Evolutionary conservation across 2,329 filamentous ascomycete genomes (phyloP).

Genomic region (Fusarium longipes): DNA sequence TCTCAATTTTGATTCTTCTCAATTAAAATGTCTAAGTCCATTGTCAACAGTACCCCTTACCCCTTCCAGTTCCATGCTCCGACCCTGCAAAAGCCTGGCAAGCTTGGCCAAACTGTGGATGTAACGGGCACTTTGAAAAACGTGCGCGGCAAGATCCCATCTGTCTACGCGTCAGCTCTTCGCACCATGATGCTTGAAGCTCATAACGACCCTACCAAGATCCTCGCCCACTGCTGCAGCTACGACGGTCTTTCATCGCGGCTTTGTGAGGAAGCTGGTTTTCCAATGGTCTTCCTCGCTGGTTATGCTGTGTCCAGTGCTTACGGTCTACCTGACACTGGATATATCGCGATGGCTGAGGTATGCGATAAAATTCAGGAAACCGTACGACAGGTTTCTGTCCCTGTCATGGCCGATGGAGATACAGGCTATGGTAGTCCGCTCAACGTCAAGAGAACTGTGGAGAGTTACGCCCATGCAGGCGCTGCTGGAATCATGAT

Average conservation of each 20-base stretch:
- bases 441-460: slow-evolving; percentile 59
- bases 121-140: too few relatives aligned
- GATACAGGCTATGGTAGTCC: slow-evolving; percentile 62
- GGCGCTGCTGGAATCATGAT: slow-evolving; percentile 56
- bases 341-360: slow-evolving; percentile 61
- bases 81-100: too few relatives aligned
- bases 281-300: slow-evolving; percentile 58
- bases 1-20: too few relatives aligned
- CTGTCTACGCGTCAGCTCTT: too few relatives aligned
- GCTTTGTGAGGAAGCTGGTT: slow-evolving; percentile 58
- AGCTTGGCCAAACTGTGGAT: too few relatives aligned
- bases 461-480: slow-evolving; percentile 54
- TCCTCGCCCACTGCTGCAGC: slow-evolving; percentile 56
- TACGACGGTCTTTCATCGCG: slow-evolving; percentile 58
- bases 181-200: slow-evolving; percentile 58
- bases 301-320: slow-evolving; percentile 56
- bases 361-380: slow-evolving; percentile 60
- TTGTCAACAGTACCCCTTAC: too few relatives aligned
- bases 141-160: too few relatives aligned
- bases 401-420: slow-evolving; percentile 60
- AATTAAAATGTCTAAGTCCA: too few relatives aligned
- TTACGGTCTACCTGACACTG: slow-evolving; percentile 59
- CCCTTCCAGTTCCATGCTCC: too few relatives aligned
- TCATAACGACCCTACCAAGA: slow-evolving; percentile 54
- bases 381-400: slow-evolving; percentile 50